phyloP scores from a whole-genome alignment of 345 rosid genomes.

The Hevea brasiliensis region DNA sequence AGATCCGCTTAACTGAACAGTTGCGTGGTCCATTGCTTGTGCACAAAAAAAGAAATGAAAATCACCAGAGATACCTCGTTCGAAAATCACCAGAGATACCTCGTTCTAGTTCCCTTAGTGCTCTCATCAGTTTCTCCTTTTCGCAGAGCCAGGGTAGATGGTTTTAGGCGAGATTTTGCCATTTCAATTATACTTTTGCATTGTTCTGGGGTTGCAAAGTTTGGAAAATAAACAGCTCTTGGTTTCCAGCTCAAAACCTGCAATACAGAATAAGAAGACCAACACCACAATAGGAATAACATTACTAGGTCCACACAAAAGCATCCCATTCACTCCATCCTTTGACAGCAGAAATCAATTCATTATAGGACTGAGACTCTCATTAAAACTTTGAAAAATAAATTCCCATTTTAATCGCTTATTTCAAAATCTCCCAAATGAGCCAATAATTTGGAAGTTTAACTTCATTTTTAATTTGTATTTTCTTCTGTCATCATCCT shows the following conservation, averaged over 20 bases:
- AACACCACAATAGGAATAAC: not conserved
- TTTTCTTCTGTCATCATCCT: not conserved
- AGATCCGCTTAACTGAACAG: not conserved
- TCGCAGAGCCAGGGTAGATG: slow-evolving; percentile 65
- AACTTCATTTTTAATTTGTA: not conserved
- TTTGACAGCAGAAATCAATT: not conserved
- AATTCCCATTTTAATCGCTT: not conserved
- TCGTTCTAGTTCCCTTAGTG: slow-evolving; percentile 70
- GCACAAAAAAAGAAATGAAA: not conserved
- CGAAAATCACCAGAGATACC: slow-evolving; percentile 31
- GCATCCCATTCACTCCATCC: not conserved
- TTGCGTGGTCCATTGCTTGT: not conserved
- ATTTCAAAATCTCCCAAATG: not conserved
- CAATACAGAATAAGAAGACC: slow-evolving; percentile 8
- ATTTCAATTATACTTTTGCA: slow-evolving; percentile 49
- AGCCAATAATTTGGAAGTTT: not conserved
- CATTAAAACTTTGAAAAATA: not conserved
- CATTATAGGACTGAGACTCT: not conserved
- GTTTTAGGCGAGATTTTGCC: slow-evolving; percentile 54
- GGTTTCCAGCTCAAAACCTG: slow-evolving; percentile 82
- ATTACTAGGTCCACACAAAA: not conserved
- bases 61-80: too few relatives aligned
- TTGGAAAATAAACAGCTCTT: slow-evolving; percentile 68
- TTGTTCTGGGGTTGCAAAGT: slow-evolving; percentile 63
- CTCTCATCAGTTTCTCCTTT: slow-evolving; percentile 70